Evolutionary conservation across 352 stramenopile species (phyloP).

Genomic region (Phytopythium helicoides): DNA sequence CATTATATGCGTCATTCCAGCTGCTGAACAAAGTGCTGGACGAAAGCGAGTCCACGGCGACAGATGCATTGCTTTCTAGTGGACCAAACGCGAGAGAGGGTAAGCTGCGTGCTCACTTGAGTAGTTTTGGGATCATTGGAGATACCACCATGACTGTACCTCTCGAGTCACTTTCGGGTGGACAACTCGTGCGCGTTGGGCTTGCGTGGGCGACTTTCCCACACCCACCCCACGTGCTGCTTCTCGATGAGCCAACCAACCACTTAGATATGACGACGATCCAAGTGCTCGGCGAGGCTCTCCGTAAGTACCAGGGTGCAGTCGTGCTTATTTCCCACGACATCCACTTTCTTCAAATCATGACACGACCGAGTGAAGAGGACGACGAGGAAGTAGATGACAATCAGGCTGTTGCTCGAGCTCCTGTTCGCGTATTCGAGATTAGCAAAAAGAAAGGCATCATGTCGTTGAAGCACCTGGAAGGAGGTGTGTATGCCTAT

Average conservation of each 20-base stretch:
- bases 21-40: slow-evolving; percentile 34
- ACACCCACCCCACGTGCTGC: slow-evolving; percentile 88
- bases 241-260: slow-evolving; percentile 93
- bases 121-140: slow-evolving; percentile 43
- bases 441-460: slow-evolving; percentile 50
- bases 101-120: slow-evolving; percentile 41
- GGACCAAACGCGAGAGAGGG: slow-evolving; percentile 21
- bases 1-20: slow-evolving; percentile 50
- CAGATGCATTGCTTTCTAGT: neutral
- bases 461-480: slow-evolving; percentile 26
- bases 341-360: slow-evolving; percentile 52
- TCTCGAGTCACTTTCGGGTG: slow-evolving; percentile 39
- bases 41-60: slow-evolving; percentile 22
- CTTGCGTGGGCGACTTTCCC: slow-evolving; percentile 59
- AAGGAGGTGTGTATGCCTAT: slow-evolving; percentile 30
- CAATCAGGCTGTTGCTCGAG: slow-evolving; percentile 2
- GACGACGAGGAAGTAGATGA: slow-evolving; percentile 15
- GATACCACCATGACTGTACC: slow-evolving; percentile 26
- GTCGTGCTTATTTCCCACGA: slow-evolving; percentile 71
- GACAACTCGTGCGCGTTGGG: slow-evolving; percentile 48
- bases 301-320: slow-evolving; percentile 51
- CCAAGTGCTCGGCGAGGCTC: slow-evolving; percentile 58
- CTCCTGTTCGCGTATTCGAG: slow-evolving; percentile 35
- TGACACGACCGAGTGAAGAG: slow-evolving; percentile 18
- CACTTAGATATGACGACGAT: slow-evolving; percentile 92